Evolutionary conservation across 129 eudicot genomes (phyloP).

Genomic region (Mikania micrantha): DNA sequence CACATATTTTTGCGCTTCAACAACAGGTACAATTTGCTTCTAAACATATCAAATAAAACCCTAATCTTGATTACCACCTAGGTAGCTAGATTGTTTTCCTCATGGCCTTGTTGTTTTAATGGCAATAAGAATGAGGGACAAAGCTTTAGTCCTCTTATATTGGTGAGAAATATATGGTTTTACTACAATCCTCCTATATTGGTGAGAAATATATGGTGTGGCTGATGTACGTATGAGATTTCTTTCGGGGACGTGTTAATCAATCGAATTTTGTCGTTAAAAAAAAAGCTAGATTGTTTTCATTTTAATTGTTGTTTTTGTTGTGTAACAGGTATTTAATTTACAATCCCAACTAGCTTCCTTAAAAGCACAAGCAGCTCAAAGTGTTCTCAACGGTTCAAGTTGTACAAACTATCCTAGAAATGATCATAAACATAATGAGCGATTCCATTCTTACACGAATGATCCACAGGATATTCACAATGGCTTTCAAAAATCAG

Average conservation of each 20-base stretch:
- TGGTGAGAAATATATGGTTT: too few species aligned
- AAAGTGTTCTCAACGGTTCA: conserved; percentile 23
- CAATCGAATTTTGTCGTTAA: too few species aligned
- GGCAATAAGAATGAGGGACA: too few species aligned
- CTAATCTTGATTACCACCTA: conserved; percentile 2
- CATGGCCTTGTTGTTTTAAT: too few species aligned
- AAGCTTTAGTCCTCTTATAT: too few species aligned
- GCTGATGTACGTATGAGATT: too few species aligned
- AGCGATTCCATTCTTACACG: conserved; percentile 25
- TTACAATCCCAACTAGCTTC: conserved; percentile 82
- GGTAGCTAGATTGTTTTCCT: not conserved
- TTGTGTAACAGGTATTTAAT: conserved; percentile 59
- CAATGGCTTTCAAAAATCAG: conserved; percentile 64
- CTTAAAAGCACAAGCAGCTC: conserved; percentile 71
- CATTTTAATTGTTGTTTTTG: not conserved
- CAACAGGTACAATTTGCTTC: conserved; percentile 57
- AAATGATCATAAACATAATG: conserved; percentile 33
- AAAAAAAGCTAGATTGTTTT: not conserved
- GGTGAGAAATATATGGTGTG: too few species aligned
- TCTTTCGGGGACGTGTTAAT: too few species aligned
- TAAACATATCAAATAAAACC: conserved; percentile 9
- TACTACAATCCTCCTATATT: too few species aligned
- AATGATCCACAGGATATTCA: conserved; percentile 61
- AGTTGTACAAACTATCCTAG: not conserved
- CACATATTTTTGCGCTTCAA: conserved; percentile 89